Conservation (phyloP, 345 rosid genomes). For the Heritiera fomes region DNA sequence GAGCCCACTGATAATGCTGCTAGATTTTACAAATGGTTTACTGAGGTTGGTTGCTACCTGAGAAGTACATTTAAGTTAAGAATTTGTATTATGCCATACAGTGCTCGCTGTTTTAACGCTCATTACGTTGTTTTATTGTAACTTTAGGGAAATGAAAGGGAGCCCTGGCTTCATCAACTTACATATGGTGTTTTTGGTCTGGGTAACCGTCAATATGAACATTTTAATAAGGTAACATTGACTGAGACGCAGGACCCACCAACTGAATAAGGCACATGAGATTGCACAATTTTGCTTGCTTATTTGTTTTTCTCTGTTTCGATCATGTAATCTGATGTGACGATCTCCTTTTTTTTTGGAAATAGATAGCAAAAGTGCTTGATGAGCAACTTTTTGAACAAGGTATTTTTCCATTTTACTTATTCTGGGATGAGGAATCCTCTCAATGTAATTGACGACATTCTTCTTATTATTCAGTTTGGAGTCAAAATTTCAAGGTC, state of each 20-base stretch:
- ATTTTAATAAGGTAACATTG: slow-evolving; percentile 79
- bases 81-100: neutral
- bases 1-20: slow-evolving; percentile 99
- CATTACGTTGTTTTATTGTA: slow-evolving; percentile 9
- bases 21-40: slow-evolving; percentile 91
- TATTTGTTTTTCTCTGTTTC: slow-evolving; percentile 15
- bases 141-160: slow-evolving; percentile 62
- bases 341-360: neutral
- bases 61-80: slow-evolving; percentile 5
- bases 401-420: slow-evolving; percentile 41
- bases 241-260: neutral
- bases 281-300: neutral
- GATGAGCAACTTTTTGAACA: slow-evolving; percentile 60
- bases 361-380: slow-evolving; percentile 62
- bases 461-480: neutral
- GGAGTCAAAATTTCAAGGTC: neutral
- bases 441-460: neutral
- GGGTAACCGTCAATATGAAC: slow-evolving; percentile 95
- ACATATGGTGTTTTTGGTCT: slow-evolving; percentile 81
- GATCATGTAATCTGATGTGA: slow-evolving; percentile 16
- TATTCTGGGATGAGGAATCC: neutral
- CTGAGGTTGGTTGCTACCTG: slow-evolving; percentile 55
- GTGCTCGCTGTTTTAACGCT: neutral
- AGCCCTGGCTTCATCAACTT: slow-evolving; percentile 62
- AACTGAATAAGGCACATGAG: neutral